Conservation (phyloP, 2,329 filamentous ascomycete species). For the Phaeosphaeriaceae sp. region DNA sequence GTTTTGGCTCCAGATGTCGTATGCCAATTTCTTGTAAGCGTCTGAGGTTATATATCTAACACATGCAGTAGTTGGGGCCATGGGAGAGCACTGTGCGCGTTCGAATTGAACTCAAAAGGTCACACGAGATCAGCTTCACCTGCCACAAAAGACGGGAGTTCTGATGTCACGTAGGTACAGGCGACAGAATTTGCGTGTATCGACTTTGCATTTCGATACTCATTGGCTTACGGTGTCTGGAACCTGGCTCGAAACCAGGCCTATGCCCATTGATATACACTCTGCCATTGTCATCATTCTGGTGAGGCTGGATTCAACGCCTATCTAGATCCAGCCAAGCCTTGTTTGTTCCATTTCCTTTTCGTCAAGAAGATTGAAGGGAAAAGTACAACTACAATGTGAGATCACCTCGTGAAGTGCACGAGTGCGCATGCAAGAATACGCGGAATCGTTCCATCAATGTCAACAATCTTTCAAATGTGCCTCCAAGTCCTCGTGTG, state of each 20-base stretch:
- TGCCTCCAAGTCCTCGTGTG: neutral
- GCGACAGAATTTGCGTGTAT: neutral
- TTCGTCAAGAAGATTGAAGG: neutral
- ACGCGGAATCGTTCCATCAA: neutral
- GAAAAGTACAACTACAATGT: constrained; percentile 1
- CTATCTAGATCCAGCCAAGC: neutral
- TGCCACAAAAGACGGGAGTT: too few species aligned
- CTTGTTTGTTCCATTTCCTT: neutral
- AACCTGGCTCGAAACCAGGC: neutral
- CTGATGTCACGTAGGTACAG: too few species aligned
- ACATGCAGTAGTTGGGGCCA: too few species aligned
- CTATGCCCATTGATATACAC: neutral
- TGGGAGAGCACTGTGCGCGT: too few species aligned
- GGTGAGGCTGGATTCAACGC: neutral
- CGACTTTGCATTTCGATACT: neutral
- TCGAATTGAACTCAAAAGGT: too few species aligned
- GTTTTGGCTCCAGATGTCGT: too few species aligned
- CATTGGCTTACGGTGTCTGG: neutral
- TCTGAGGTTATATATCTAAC: too few species aligned
- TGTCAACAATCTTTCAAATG: neutral
- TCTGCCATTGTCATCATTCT: neutral
- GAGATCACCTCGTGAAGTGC: neutral
- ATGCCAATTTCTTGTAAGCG: too few species aligned
- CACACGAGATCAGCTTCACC: too few species aligned
- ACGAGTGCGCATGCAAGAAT: neutral